These are phyloP conservation scores for Diaporthe citrichinensis DNA, from an alignment of 2,329 filamentous ascomycete species.

Conservation along the genomic window DNA sequence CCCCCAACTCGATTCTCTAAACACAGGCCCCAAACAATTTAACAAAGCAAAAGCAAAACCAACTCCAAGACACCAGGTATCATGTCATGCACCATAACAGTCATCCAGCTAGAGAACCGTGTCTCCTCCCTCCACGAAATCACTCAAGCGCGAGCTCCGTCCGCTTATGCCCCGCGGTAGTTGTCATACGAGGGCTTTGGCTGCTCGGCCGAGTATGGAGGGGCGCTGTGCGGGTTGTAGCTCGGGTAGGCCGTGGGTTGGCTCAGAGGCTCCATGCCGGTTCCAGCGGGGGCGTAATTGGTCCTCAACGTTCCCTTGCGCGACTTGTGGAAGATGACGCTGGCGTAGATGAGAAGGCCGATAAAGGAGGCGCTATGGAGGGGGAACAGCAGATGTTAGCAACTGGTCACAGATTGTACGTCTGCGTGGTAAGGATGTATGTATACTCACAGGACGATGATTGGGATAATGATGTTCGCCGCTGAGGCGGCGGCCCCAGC, in stretches of 20 bases:
- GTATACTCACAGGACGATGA: conserved; percentile 49
- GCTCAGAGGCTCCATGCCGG: conserved; percentile 13
- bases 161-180: conserved; percentile 5
- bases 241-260: neutral
- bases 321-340: conserved; percentile 49
- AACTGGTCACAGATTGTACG: neutral
- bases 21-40: neutral
- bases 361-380: conserved; percentile 49
- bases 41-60: neutral
- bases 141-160: neutral
- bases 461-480: conserved; percentile 42
- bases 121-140: rapidly evolving
- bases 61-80: conserved; percentile 8
- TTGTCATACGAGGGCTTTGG: neutral
- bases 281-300: conserved; percentile 40
- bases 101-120: neutral
- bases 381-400: conserved; percentile 13
- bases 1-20: neutral
- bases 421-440: too few relatives aligned
- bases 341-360: conserved; percentile 51
- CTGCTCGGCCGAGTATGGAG: neutral
- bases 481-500: conserved; percentile 41
- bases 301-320: conserved; percentile 45
- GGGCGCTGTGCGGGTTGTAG: neutral
- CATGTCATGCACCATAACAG: neutral